Evolutionary conservation across 352 stramenopile species (phyloP), one percentile per base, ranked within the genome.

Genomic region (Pythium brassicae): DNA sequence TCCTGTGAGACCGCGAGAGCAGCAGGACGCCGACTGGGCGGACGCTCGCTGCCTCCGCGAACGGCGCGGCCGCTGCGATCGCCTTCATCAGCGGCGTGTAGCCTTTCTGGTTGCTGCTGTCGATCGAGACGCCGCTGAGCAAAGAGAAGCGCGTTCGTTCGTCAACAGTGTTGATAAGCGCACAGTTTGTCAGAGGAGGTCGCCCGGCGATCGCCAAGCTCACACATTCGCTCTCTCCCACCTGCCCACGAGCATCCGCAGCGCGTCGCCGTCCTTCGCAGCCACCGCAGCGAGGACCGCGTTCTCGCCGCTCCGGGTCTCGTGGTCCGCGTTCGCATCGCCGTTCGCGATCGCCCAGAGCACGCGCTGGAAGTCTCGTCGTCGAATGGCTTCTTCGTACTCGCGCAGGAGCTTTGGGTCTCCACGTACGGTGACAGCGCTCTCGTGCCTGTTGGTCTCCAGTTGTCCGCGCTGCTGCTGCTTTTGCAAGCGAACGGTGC

Each of bases 41-140:
- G 46, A 51, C 4, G 49, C 29, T n/a, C 14, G 43, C 8, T 10
- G 26, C 12, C 35, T 64, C 54, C 4, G 69, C 57, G 44, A 68
- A 66, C 9, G 66, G 64, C 0, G 72, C 61, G 8, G 75, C 74
- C 7, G 65, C 71, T 1, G 78, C 78, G 27, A 89, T 76, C 14
- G 83, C 78, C 53, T 89, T 89, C 78, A 91, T 92, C 20, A 92
- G 57, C 26, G 80, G 68, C 10, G 83, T 89, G 59, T 86, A 88
- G 4, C 83, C 80, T 32, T 78, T 72, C 25, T 62, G 57, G 49
- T 77, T 92, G 20, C 56, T 48, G 5, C 52, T 59, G 47, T 89
- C 66, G 45, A 89, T 83, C 1, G 79, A 86, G 26, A 83, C 62
- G 6, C 78, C 83, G 12, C 75, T 87, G 5, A 3, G 6, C 5